Base-by-base conservation (phyloP, 1,139 yeast genomes). In the Pichia sp. region DNA sequence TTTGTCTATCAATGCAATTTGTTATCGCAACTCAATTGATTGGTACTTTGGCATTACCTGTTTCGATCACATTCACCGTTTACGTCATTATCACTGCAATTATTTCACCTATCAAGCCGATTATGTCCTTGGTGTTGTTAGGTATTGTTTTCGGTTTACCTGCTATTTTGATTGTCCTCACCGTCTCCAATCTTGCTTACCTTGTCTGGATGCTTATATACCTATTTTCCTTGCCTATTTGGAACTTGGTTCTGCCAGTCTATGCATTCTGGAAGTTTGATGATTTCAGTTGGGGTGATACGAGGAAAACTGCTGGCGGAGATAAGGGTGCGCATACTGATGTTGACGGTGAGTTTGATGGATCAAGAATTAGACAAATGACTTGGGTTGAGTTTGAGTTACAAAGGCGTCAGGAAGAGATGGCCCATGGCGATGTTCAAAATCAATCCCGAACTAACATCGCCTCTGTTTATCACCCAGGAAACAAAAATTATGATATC, bases 261-360 rank as follows among this genome's bases (percentile, higher is more conserved):
- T 85, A 91, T 60, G 86, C 97, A 0, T 91, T 60, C 52, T 91
- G 98, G 98, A 88, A 88, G 60, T 91, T 91, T 61, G 98, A 91
- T 60, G 98, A 91, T 60, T 91, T 91, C 64, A 77, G 91, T 52
- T 91, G 98, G 98, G 98, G 98, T 59, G 97, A 88, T 48, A 91
- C 98, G 5, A 74, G 98, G 67, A 72, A 83, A 16, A 77, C 91
- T 40, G 76, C 75, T 15, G 94, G 91, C 30, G 93, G 76, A 10
- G 75, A 68, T 44, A 70, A 69, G 46, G 83, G 77, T 24, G 69
- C 62, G 5, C 94, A 85, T 56, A 87, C 77, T 39, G 66, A 58
- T 13, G 75, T 65, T 30, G 85, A 74, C 35, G 97, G 96, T 48
- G 81, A 77, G 44, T 91, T 91, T 56, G 97, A 91, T 57, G 83